A percentile compares a stretch with the other conserved stretches of the same genome.
These are phyloP conservation scores for Serendipita sp. DNA, from an alignment of 768 basidiomycete species.

Conservation along the genomic window DNA sequence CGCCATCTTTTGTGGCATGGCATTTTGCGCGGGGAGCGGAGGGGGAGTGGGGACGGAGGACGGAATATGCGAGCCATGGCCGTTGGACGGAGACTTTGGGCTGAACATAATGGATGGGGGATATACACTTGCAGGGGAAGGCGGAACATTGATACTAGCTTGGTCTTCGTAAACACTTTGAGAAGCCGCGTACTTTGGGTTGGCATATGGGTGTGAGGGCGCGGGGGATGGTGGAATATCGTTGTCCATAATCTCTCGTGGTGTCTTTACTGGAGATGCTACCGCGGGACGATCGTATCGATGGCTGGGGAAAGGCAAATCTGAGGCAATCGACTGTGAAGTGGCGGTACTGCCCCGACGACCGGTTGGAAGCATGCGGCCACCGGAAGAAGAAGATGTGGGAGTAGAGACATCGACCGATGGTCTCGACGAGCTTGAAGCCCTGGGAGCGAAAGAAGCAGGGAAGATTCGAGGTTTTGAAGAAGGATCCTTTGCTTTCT, in stretches of 20 bases:
- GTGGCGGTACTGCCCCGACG: background rate
- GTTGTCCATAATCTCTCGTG: background rate
- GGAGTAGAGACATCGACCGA: background rate
- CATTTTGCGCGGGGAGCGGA: background rate
- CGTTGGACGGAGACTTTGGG: background rate
- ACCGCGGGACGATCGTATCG: background rate
- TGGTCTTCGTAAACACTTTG: background rate
- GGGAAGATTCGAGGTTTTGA: background rate
- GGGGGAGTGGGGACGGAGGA: background rate
- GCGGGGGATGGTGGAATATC: no score
- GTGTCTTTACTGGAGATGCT: background rate
- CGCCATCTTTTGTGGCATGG: background rate
- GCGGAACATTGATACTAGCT: background rate
- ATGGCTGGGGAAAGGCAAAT: conserved; percentile 1
- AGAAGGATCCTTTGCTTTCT: background rate
- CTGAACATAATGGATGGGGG: background rate
- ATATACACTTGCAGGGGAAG: conserved; percentile 1
- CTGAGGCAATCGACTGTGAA: background rate
- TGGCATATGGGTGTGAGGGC: background rate
- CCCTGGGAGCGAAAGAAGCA: conserved; percentile 4
- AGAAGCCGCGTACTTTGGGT: background rate
- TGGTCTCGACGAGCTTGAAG: background rate
- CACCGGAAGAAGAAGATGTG: background rate
- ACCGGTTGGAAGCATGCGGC: background rate
- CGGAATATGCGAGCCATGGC: background rate